Base-by-base conservation (phyloP, 768 basidiomycete species). In the Pisolithus tinctorius region DNA sequence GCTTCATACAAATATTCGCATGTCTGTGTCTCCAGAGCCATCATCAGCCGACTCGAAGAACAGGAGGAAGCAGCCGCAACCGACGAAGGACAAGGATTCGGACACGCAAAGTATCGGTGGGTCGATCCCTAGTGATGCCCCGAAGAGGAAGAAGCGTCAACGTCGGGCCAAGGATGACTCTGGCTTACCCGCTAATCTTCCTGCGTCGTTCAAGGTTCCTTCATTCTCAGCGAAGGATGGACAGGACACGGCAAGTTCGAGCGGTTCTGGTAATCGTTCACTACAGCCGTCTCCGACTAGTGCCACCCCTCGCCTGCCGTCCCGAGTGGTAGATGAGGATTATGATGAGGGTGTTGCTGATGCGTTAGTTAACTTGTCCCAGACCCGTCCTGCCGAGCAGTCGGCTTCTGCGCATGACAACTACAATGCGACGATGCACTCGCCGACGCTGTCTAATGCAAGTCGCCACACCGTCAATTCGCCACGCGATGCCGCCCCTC, bases 331-430 rank as follows among this genome's bases (percentile, higher is more conserved):
- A 16, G 92, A 96, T 60, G 93, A 98, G 58, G 88, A 96, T 59
- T 96, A 96, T 58, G 93, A 98, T 59, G 93, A 93, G 66, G 88
- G 86, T 25, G 88, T 83, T 16, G 82, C 89, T 4, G 91, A 92
- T 58, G 81, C 88, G 0, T 71, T 96, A 31, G 88, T 96, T 68
- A 81, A 78, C 2, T 74, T 96, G 4, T 67, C 52, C 69, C 85
- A 58, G 56, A 69, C 67, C 57, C 68, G 75, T 39, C 61, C 69
- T 30, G 63, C 59, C 25, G 74, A 65, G 47, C 58, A 54, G 25
- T 43, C 65, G 6, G 50, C 59, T 14, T 62, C 69, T 40, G 57
- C 59, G 23, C 51, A 57, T 17, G 70, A 57, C 47, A 42, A 66
- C 49, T 75, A 66, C 49, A 54, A 53, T 42, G 67, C 56, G 26